Evolutionary conservation across 495 filamentous ascomycete genomes (phyloP).

Genomic region (Penicillium cinerascens): DNA sequence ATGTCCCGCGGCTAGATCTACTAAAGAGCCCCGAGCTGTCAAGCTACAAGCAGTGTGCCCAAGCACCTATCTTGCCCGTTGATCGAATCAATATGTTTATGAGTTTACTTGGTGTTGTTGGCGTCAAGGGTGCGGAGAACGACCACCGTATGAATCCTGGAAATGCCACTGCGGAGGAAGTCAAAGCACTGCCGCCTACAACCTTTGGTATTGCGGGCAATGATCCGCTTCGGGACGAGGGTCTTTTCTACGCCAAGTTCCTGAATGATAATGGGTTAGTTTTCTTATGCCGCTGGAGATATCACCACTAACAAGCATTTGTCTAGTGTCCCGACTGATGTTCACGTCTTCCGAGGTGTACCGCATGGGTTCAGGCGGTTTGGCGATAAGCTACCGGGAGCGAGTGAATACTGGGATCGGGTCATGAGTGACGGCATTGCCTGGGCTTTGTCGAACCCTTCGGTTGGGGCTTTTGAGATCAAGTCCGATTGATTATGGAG

Average conservation of each 20-base stretch:
- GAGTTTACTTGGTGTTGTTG: conserved; percentile 22
- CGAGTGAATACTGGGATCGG: conserved; percentile 39
- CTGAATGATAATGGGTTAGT: conserved; percentile 46
- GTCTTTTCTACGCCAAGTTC: conserved; percentile 40
- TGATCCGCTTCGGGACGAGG: conserved; percentile 49
- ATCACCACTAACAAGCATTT: neutral
- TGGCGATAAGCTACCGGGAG: conserved; percentile 27
- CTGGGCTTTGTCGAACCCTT: conserved; percentile 37
- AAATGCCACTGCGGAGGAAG: conserved; percentile 36
- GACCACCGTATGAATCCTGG: conserved; percentile 39
- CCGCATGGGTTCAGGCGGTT: conserved; percentile 46
- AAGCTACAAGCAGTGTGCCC: conserved; percentile 36
- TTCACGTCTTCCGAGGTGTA: conserved; percentile 42
- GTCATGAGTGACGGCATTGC: conserved; percentile 38
- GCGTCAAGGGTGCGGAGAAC: conserved; percentile 11
- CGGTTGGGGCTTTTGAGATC: conserved; percentile 29
- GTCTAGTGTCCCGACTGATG: conserved; percentile 38
- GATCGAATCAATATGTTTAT: conserved; percentile 31
- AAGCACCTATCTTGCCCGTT: conserved; percentile 38
- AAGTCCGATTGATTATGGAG: conserved; percentile 22
- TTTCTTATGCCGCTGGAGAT: neutral
- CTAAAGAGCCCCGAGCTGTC: conserved; percentile 30
- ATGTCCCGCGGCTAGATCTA: conserved; percentile 32
- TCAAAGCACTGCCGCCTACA: conserved; percentile 38
- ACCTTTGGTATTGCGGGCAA: conserved; percentile 44